Percentiles rank a stretch among this genome's conserved stretches.
phyloP scores from a whole-genome alignment of 2,329 filamentous ascomycete species.

The Thermoascus crustaceus region DNA sequence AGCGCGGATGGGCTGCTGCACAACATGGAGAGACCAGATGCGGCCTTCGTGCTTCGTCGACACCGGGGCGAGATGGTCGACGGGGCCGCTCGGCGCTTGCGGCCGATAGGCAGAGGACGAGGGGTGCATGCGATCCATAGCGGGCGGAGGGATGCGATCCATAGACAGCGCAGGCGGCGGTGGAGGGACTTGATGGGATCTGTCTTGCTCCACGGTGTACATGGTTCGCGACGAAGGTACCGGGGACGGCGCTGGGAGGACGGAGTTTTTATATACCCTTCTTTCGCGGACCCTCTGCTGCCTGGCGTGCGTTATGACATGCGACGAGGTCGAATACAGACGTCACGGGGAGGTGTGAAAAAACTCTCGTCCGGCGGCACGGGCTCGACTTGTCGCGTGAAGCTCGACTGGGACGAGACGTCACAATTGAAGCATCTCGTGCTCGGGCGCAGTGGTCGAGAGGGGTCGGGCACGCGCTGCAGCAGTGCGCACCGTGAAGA shows the following conservation, averaged over 20 bases:
- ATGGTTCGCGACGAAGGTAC: slow-evolving; percentile 24
- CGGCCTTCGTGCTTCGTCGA: slow-evolving; percentile 36
- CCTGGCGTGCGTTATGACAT: neutral
- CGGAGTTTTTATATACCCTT: slow-evolving; percentile 1
- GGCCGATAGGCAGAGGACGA: slow-evolving; percentile 28
- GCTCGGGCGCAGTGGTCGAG: too few species aligned
- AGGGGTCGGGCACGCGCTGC: too few species aligned
- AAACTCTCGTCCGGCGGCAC: too few species aligned
- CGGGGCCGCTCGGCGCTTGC: slow-evolving; percentile 23
- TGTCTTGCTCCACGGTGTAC: slow-evolving; percentile 31
- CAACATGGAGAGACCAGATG: slow-evolving; percentile 60
- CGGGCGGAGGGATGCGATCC: slow-evolving; percentile 24
- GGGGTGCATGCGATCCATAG: slow-evolving; percentile 33
- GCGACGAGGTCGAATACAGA: neutral
- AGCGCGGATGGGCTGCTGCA: slow-evolving; percentile 85
- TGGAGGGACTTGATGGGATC: slow-evolving; percentile 27
- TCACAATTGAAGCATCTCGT: too few species aligned
- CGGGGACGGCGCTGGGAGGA: slow-evolving; percentile 11
- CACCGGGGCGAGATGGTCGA: slow-evolving; percentile 32
- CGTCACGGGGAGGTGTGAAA: too few species aligned
- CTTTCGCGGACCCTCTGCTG: neutral
- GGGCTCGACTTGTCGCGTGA: too few species aligned
- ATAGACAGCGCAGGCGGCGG: slow-evolving; percentile 31
- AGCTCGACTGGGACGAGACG: too few species aligned
- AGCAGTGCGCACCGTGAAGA: too few species aligned